A percentile compares a stretch with the other conserved stretches of the same genome.
Evolutionary conservation across 495 filamentous ascomycete genomes (phyloP).

Genomic region (Aspergillus baeticus): DNA sequence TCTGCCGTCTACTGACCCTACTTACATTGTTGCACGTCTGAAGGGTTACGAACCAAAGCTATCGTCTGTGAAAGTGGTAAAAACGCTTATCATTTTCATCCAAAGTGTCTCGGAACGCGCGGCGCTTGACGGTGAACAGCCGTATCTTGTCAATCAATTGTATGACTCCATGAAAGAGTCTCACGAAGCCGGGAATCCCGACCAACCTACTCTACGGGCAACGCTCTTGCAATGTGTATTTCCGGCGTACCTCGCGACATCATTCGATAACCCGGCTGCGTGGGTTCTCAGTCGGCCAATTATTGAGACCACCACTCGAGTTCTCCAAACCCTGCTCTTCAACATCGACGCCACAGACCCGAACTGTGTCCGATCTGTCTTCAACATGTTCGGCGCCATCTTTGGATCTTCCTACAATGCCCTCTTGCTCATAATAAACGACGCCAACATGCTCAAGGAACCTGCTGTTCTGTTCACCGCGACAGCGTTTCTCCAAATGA

Average conservation of each 20-base stretch:
- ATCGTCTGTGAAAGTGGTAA: slow-evolving; percentile 46
- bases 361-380: slow-evolving; percentile 41
- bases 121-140: slow-evolving; percentile 58
- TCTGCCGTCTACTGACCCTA: slow-evolving; percentile 62
- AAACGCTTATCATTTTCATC: slow-evolving; percentile 60
- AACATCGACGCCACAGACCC: slow-evolving; percentile 47
- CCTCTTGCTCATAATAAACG: slow-evolving; percentile 28
- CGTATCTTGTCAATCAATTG: slow-evolving; percentile 59
- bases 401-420: slow-evolving; percentile 42
- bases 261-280: slow-evolving; percentile 49
- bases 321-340: slow-evolving; percentile 47
- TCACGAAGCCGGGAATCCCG: slow-evolving; percentile 43
- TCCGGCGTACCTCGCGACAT: slow-evolving; percentile 60
- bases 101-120: slow-evolving; percentile 65
- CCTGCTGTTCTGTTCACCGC: slow-evolving; percentile 36
- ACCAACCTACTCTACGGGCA: slow-evolving; percentile 52
- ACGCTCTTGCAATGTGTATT: slow-evolving; percentile 60
- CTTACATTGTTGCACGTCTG: slow-evolving; percentile 66
- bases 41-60: slow-evolving; percentile 64
- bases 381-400: slow-evolving; percentile 42
- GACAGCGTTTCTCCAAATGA: slow-evolving; percentile 43
- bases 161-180: slow-evolving; percentile 51
- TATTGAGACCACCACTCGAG: slow-evolving; percentile 45
- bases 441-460: slow-evolving; percentile 35
- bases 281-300: slow-evolving; percentile 61